phyloP scores from a whole-genome alignment of 805 yeast genomes.

The Torulaspora gathmanii region DNA sequence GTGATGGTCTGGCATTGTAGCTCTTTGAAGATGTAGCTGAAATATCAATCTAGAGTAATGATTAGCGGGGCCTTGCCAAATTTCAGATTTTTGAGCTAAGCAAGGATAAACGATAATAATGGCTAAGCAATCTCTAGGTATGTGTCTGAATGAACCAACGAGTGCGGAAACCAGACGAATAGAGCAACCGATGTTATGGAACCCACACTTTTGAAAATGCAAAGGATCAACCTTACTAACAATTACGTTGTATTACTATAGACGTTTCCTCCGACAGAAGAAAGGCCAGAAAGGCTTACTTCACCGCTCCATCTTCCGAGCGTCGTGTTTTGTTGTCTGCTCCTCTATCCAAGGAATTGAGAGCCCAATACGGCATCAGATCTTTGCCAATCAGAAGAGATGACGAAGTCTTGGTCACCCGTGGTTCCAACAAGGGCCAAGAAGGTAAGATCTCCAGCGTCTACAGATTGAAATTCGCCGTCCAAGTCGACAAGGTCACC shows the following conservation, averaged over 20 bases:
- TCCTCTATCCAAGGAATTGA: slow-evolving; percentile 97
- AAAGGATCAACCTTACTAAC: slow-evolving; percentile 23
- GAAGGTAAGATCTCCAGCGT: slow-evolving; percentile 98
- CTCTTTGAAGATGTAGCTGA: slow-evolving; percentile 2
- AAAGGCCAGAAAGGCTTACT: slow-evolving; percentile 99
- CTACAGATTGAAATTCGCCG: slow-evolving; percentile 96
- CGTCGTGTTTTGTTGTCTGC: slow-evolving; percentile 96
- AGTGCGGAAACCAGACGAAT: background rate
- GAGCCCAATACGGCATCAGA: slow-evolving; percentile 93
- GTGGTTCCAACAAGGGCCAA: slow-evolving; percentile 99
- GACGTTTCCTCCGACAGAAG: slow-evolving; percentile 99
- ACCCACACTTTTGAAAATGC: background rate
- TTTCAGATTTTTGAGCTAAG: slow-evolving; percentile 7
- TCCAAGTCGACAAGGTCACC: slow-evolving; percentile 95
- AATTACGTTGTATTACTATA: slow-evolving; percentile 26
- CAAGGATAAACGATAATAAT: slow-evolving; percentile 28
- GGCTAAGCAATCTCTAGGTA: slow-evolving; percentile 51
- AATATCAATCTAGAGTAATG: slow-evolving; percentile 1
- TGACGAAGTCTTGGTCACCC: slow-evolving; percentile 90
- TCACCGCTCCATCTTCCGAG: slow-evolving; percentile 93
- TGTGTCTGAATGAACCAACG: slow-evolving; percentile 22
- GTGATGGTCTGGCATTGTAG: background rate
- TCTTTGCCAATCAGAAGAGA: slow-evolving; percentile 97
- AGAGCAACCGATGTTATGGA: background rate
- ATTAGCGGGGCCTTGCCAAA: slow-evolving; percentile 3